These are phyloP conservation scores for Cladosporium austrohemisphaericum DNA, from an alignment of 2,329 filamentous ascomycete species.

Conservation along the genomic window DNA sequence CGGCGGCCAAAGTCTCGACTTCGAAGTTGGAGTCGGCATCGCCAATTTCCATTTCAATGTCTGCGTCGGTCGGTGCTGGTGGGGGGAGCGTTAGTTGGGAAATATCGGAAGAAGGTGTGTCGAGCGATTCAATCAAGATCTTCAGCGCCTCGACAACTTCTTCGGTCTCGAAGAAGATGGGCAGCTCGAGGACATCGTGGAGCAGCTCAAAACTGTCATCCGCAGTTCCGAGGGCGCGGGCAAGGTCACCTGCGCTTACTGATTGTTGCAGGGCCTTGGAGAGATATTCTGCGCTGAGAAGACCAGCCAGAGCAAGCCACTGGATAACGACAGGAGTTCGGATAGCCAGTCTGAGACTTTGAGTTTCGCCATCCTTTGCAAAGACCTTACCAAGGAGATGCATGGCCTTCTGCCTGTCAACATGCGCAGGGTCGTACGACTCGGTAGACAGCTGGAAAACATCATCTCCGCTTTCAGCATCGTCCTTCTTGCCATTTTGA, in stretches of 20 bases:
- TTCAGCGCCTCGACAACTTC: conserved; percentile 66
- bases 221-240: conserved; percentile 7
- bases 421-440: conserved; percentile 40
- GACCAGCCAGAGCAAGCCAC: conserved; percentile 57
- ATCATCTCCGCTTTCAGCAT: conserved; percentile 13
- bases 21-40: conserved; percentile 30
- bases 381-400: conserved; percentile 51
- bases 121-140: conserved; percentile 65
- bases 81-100: conserved; percentile 13
- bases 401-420: conserved; percentile 63
- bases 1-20: conserved; percentile 36
- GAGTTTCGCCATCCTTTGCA: conserved; percentile 17
- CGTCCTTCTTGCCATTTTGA: background rate
- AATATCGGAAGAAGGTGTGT: conserved; percentile 34
- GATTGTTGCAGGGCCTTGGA: conserved; percentile 36
- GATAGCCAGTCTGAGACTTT: conserved; percentile 19
- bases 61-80: conserved; percentile 43
- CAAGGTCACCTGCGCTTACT: conserved; percentile 3
- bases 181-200: conserved; percentile 11
- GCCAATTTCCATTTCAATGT: conserved; percentile 36
- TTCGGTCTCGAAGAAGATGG: conserved; percentile 13
- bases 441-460: conserved; percentile 44
- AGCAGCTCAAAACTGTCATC: conserved; percentile 13
- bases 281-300: conserved; percentile 43
- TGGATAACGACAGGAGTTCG: conserved; percentile 51